phyloP scores from a whole-genome alignment of 108 stramenopile species.

The Fragilaria crotonensis region DNA sequence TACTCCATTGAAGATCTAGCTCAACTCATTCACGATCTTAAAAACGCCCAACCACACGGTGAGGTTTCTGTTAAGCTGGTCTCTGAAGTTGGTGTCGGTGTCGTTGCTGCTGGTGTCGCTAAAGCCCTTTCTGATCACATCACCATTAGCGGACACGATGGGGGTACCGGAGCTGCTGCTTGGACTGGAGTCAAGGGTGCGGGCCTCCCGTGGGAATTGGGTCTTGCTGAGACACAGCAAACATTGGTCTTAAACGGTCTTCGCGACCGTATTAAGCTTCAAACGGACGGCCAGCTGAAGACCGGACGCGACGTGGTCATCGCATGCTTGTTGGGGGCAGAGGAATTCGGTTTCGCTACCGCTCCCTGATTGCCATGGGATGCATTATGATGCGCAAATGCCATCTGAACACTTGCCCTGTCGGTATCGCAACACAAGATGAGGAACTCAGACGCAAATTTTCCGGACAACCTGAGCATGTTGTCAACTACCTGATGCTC shows the following conservation, averaged over 20 bases:
- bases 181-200: constrained; percentile 92
- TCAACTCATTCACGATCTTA: constrained; percentile 94
- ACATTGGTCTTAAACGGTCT: constrained; percentile 89
- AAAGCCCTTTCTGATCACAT: constrained; percentile 95
- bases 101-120: constrained; percentile 93
- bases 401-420: constrained; percentile 95
- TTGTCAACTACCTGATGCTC: constrained; percentile 94
- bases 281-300: constrained; percentile 93
- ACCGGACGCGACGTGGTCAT: constrained; percentile 90
- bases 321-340: constrained; percentile 86
- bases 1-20: constrained; percentile 97
- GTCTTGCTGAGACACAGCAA: constrained; percentile 95
- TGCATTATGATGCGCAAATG: constrained; percentile 97
- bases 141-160: constrained; percentile 88
- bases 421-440: constrained; percentile 97
- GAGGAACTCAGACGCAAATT: constrained; percentile 92
- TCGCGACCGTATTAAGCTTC: constrained; percentile 84
- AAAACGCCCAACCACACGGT: constrained; percentile 90
- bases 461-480: constrained; percentile 94
- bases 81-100: constrained; percentile 95
- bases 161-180: constrained; percentile 93
- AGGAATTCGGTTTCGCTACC: constrained; percentile 92
- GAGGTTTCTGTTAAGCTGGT: constrained; percentile 97
- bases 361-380: constrained; percentile 93
- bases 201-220: constrained; percentile 95